Evolutionary conservation across 2,329 filamentous ascomycete species (phyloP).

Genomic region (Elsinoe batatas): DNA sequence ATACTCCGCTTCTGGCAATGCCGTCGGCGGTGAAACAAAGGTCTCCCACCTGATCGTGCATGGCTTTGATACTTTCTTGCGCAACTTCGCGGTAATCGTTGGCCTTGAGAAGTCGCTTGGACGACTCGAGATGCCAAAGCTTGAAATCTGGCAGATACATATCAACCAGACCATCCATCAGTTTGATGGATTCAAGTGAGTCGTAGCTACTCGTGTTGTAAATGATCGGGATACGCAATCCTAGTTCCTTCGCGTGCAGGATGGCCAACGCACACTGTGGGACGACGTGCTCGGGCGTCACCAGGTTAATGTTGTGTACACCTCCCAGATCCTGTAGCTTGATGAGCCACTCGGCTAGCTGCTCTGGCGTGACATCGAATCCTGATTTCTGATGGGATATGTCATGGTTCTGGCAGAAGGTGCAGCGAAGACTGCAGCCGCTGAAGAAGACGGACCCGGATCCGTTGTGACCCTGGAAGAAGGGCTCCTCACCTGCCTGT

Average conservation of each 20-base stretch:
- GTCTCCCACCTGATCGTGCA: slow-evolving; percentile 65
- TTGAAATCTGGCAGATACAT: slow-evolving; percentile 89
- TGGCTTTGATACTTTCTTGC: slow-evolving; percentile 65
- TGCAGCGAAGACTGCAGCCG: slow-evolving; percentile 64
- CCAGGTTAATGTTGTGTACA: slow-evolving; percentile 83
- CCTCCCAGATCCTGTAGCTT: slow-evolving; percentile 71
- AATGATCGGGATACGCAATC: slow-evolving; percentile 62
- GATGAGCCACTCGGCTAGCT: slow-evolving; percentile 71
- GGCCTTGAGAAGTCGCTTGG: slow-evolving; percentile 64
- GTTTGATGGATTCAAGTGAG: slow-evolving; percentile 57
- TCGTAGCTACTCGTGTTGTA: slow-evolving; percentile 83
- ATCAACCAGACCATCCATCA: slow-evolving; percentile 71
- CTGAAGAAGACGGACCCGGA: slow-evolving; percentile 75
- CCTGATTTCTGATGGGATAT: slow-evolving; percentile 76
- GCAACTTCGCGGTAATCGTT: slow-evolving; percentile 65
- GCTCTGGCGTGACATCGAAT: slow-evolving; percentile 66
- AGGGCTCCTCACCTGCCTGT: slow-evolving; percentile 47
- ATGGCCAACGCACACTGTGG: slow-evolving; percentile 73
- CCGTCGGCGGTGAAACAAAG: slow-evolving; percentile 73
- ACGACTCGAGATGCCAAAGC: slow-evolving; percentile 59
- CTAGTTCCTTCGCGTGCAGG: slow-evolving; percentile 59
- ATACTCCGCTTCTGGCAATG: slow-evolving; percentile 65
- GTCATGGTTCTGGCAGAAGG: slow-evolving; percentile 73
- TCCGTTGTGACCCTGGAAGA: slow-evolving; percentile 71
- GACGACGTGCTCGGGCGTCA: slow-evolving; percentile 80